phyloP scores from a whole-genome alignment of 1,284 basidiomycete species.

The Puccinia horiana region DNA sequence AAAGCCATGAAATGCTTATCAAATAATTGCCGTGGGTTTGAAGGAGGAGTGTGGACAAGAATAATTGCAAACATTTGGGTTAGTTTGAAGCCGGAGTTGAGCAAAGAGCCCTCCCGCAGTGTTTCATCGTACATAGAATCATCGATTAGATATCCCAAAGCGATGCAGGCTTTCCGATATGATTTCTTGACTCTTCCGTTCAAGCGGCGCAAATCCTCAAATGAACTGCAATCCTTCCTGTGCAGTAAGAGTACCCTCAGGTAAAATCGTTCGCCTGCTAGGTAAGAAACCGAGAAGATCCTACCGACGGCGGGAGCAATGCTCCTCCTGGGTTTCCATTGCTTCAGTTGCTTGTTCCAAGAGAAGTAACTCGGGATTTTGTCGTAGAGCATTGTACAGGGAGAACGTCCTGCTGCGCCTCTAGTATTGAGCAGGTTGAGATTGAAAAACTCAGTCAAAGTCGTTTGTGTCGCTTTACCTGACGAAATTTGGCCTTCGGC shows the following conservation, averaged over 20 bases:
- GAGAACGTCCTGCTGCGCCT: background rate
- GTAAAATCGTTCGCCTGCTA: slow-evolving; percentile 4
- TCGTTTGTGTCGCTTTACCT: too few species aligned
- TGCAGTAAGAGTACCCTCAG: background rate
- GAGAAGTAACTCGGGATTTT: background rate
- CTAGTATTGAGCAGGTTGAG: background rate
- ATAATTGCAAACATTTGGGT: slow-evolving; percentile 6
- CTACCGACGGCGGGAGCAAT: background rate
- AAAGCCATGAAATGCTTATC: background rate
- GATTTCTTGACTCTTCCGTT: background rate
- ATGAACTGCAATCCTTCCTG: background rate
- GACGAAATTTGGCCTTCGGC: background rate
- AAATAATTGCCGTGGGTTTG: background rate
- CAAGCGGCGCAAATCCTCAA: background rate
- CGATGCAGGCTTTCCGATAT: background rate
- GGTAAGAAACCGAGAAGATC: background rate
- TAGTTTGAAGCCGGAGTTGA: background rate
- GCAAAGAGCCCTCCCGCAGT: background rate
- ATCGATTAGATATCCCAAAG: background rate
- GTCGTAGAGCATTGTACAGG: background rate
- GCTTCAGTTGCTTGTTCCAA: background rate
- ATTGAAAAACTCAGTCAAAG: background rate
- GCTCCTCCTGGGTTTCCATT: background rate
- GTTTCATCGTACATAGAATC: background rate
- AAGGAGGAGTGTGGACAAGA: background rate